phyloP scores from a whole-genome alignment of 352 stramenopile genomes.

The Phytopythium chamaehyphon region DNA sequence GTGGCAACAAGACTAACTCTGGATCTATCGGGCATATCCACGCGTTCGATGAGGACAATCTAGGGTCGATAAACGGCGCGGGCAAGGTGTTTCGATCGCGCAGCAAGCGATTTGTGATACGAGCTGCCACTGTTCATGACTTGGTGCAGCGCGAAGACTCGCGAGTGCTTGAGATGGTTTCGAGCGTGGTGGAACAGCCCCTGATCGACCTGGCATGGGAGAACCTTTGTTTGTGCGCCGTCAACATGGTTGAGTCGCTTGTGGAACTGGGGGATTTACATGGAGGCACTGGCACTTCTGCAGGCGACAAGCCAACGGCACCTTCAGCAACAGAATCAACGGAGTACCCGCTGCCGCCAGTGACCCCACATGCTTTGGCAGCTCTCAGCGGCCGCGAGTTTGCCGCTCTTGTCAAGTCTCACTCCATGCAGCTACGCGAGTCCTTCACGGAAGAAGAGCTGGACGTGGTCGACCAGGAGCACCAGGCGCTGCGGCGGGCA shows the following conservation, averaged over 20 bases:
- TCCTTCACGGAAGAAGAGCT: conserved; percentile 27
- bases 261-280: conserved; percentile 18
- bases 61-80: background rate
- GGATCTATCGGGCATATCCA: too few relatives aligned
- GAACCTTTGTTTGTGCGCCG: conserved; percentile 30
- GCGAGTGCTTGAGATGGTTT: conserved; percentile 19
- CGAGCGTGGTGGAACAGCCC: conserved; percentile 23
- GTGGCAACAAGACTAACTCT: too few relatives aligned
- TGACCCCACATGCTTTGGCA: conserved; percentile 44
- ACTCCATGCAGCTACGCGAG: conserved; percentile 20
- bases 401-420: conserved; percentile 25
- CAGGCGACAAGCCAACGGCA: background rate
- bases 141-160: conserved; percentile 38
- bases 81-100: conserved; percentile 23
- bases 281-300: background rate
- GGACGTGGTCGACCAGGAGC: conserved; percentile 27
- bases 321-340: background rate
- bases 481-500: conserved; percentile 21
- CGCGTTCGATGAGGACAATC: too few relatives aligned
- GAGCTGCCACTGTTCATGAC: conserved; percentile 19
- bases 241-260: conserved; percentile 38
- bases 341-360: conserved; percentile 28
- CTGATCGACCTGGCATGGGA: conserved; percentile 27
- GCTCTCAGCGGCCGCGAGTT: conserved; percentile 50
- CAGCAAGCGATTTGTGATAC: conserved; percentile 23